A percentile compares a stretch with the other conserved stretches of the same genome.
These are phyloP conservation scores for Aspergillus incahuasiensis DNA, from an alignment of 495 filamentous ascomycete genomes.

Conservation along the genomic window DNA sequence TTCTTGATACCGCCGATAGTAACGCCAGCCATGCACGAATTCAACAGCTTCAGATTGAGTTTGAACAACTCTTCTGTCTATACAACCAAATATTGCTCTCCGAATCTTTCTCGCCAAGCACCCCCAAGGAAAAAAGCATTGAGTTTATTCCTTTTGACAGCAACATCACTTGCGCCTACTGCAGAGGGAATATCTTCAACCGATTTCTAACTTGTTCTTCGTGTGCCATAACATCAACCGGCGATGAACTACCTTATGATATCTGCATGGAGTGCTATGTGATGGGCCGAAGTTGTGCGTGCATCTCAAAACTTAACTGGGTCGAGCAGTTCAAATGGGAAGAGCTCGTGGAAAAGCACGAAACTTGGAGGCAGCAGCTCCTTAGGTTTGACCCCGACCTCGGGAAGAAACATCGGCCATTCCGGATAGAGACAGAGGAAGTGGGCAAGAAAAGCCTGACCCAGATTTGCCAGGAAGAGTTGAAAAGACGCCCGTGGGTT, in stretches of 20 bases:
- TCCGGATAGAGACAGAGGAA: conserved; percentile 59
- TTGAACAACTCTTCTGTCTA: conserved; percentile 68
- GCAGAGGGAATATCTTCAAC: conserved; percentile 95
- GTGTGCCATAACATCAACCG: conserved; percentile 55
- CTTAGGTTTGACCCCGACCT: conserved; percentile 60
- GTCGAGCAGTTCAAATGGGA: conserved; percentile 88
- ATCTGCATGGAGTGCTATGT: conserved; percentile 96
- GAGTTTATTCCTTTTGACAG: conserved; percentile 76
- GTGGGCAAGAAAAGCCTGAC: conserved; percentile 71
- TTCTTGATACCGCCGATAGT: conserved; percentile 47
- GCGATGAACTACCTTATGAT: conserved; percentile 69
- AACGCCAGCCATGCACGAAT: conserved; percentile 47
- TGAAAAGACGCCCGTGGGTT: conserved; percentile 64
- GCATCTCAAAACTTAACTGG: conserved; percentile 80
- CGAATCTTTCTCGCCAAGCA: conserved; percentile 70
- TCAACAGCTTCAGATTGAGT: conserved; percentile 68
- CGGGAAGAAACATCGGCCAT: conserved; percentile 53
- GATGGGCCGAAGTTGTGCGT: conserved; percentile 87
- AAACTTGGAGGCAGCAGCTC: conserved; percentile 73
- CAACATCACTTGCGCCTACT: conserved; percentile 92
- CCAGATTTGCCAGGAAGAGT: conserved; percentile 83
- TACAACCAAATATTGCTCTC: conserved; percentile 75
- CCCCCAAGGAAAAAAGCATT: conserved; percentile 55
- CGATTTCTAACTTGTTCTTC: conserved; percentile 86
- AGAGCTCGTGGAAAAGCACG: conserved; percentile 70